Evolutionary conservation across 768 basidiomycete genomes (phyloP), one percentile per base, ranked within the genome.

Genomic region (Boletales sp.): DNA sequence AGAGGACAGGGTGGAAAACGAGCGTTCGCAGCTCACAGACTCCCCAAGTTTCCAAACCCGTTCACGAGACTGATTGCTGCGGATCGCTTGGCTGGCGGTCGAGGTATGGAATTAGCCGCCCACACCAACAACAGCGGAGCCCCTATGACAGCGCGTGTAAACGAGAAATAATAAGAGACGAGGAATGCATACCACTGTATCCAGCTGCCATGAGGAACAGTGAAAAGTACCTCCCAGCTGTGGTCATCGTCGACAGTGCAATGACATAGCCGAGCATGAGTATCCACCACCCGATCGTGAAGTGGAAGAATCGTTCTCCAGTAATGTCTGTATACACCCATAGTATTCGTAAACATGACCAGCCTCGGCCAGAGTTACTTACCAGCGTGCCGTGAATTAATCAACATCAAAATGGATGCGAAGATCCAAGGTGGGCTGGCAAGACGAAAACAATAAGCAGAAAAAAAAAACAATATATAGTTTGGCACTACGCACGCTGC

Each of bases 251-350:
- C 2, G 75, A 76, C 17, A 84, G 60, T 2, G 75, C 76, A 51
- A 86, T 82, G 53, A 85, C 78, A 55, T 78, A 85, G 1, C 80
- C 84, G 4, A 82, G 36, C 2, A 85, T 80, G 40, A 76, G 75
- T 3, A 69, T 77, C 81, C 82, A 83, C 81, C 80, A 83, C 68
- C 75, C 77, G 2, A 61, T 69, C 3, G 69, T 64, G 43, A 78
- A 70, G 60, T 86, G 84, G 72, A 82, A 81, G 67, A 79, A 85
- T 7, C 82, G 75, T 64, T 85, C 84, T 0, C 83, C 83, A 5
- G 80, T 80, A 47, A 68, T 69, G 53, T 84, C 83, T 78, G 32
- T 17, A 24, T 40, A 2, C 21, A 46, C 11, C 19, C 7, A 11
- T 10, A 2, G 17, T 32, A 0, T 27, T 27, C 7, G 24, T 27